Conservation (phyloP, 2,329 filamentous ascomycete species). For the Hypoxylon sp. region DNA sequence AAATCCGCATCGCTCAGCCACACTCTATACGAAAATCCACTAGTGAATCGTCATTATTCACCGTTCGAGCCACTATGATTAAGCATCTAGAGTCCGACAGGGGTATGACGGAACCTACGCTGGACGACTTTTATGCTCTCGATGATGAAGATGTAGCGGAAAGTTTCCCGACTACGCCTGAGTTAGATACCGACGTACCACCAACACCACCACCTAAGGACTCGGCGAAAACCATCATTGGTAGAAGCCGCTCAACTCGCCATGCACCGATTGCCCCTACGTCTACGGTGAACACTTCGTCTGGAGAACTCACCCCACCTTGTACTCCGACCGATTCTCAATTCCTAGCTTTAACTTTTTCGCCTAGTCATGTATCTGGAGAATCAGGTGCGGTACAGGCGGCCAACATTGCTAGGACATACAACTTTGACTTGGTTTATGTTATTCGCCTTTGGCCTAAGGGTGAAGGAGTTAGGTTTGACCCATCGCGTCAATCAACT, state of each 20-base stretch:
- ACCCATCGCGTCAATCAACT: slow-evolving; percentile 36
- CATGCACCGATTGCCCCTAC: slow-evolving; percentile 30
- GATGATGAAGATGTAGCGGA: slow-evolving; percentile 71
- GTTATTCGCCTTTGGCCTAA: slow-evolving; percentile 69
- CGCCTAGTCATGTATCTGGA: slow-evolving; percentile 58
- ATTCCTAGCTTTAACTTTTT: slow-evolving; percentile 60
- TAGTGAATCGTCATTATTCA: slow-evolving; percentile 43
- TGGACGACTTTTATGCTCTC: slow-evolving; percentile 66
- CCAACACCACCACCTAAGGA: slow-evolving; percentile 48
- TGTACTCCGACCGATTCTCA: slow-evolving; percentile 48
- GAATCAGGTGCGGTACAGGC: slow-evolving; percentile 65
- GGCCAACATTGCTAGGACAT: slow-evolving; percentile 66
- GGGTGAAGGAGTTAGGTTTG: slow-evolving; percentile 28
- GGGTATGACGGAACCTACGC: slow-evolving; percentile 62
- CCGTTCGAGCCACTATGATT: slow-evolving; percentile 40
- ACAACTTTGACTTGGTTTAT: slow-evolving; percentile 69
- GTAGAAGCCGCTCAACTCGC: slow-evolving; percentile 31
- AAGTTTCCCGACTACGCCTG: slow-evolving; percentile 42
- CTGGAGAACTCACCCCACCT: slow-evolving; percentile 47
- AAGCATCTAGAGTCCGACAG: slow-evolving; percentile 47
- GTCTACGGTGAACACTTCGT: slow-evolving; percentile 26
- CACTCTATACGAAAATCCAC: slow-evolving; percentile 44
- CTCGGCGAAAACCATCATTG: slow-evolving; percentile 32
- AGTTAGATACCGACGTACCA: slow-evolving; percentile 37
- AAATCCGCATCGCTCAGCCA: slow-evolving; percentile 25